Evolutionary conservation across 1,284 basidiomycete genomes (phyloP).

Genomic region (Rugosomyces carneus): DNA sequence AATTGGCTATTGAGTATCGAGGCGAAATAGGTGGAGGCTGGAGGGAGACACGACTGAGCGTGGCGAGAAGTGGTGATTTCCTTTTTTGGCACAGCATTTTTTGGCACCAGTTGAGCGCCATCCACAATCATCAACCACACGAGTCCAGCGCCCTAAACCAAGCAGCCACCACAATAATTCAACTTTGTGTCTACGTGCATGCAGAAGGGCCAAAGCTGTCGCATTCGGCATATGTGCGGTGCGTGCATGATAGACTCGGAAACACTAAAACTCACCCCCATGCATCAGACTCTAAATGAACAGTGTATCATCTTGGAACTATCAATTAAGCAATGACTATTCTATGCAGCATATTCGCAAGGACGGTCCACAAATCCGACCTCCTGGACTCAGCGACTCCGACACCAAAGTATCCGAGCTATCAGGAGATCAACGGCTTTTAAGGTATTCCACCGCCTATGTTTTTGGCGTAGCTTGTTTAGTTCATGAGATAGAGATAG

Average conservation of each 20-base stretch:
- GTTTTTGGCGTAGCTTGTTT: not conserved
- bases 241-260: too few species aligned
- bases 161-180: not conserved
- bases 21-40: slow-evolving; percentile 1
- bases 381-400: not conserved
- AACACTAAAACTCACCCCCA: not conserved
- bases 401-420: not conserved
- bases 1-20: slow-evolving; percentile 3
- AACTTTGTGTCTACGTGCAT: not conserved
- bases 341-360: not conserved
- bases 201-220: not conserved
- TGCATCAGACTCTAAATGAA: not conserved
- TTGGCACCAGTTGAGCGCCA: not conserved
- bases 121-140: not conserved
- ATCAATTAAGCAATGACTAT: not conserved
- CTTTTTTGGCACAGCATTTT: not conserved
- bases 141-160: not conserved
- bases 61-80: not conserved
- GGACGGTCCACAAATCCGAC: not conserved
- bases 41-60: not conserved
- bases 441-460: not conserved
- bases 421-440: not conserved
- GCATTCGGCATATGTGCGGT: too few species aligned
- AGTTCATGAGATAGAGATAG: not conserved
- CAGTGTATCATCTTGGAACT: not conserved